Evolutionary conservation across 345 rosid species (phyloP), one percentile per base, ranked within the genome.

Genomic region (Odontarrhena argentea): DNA sequence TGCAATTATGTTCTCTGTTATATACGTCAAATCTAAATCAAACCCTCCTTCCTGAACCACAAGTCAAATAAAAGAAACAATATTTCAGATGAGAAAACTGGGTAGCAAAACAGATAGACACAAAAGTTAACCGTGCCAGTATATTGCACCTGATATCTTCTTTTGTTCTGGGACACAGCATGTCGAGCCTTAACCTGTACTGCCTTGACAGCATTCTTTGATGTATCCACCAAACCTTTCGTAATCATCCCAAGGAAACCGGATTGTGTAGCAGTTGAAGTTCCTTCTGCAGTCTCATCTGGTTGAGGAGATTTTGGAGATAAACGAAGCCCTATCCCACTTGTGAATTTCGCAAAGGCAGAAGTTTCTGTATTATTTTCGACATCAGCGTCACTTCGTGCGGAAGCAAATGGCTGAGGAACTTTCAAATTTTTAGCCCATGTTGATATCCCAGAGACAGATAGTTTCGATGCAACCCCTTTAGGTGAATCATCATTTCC

Each of bases 111-210:
- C 50, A 26, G 26, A 55, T 3, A 18, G 15, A 63, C 8, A 37
- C 38, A 47, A 37, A 62, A 32, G 0, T 2, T 44, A 73, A 12
- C 11, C 8, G 3, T 34, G 61, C 4, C 32, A 60, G 35, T 34
- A 3, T 53, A 38, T 5, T 60, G 66, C 49, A 87, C 96, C 96
- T 87, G 93, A 72, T 85, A 87, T 82, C 96, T 79, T 73, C 96
- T 76, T 77, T 87, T 89, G 71, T 89, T 89, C 77, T 89, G 96
- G 12, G 96, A 89, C 43, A 87, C 93, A 76, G 84, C 93, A 68
- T 89, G 96, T 6, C 96, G 78, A 74, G 96, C 96, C 85, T 84
- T 89, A 60, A 89, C 91, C 75, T 89, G 96, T 12, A 89, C 96
- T 7, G 91, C 96, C 82, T 85, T 89, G 52, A 89, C 96, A 54